Percentiles rank a stretch among this genome's conserved stretches.
Evolutionary conservation across 306 rosid species (phyloP).

Genomic region (Castanospermum australe): DNA sequence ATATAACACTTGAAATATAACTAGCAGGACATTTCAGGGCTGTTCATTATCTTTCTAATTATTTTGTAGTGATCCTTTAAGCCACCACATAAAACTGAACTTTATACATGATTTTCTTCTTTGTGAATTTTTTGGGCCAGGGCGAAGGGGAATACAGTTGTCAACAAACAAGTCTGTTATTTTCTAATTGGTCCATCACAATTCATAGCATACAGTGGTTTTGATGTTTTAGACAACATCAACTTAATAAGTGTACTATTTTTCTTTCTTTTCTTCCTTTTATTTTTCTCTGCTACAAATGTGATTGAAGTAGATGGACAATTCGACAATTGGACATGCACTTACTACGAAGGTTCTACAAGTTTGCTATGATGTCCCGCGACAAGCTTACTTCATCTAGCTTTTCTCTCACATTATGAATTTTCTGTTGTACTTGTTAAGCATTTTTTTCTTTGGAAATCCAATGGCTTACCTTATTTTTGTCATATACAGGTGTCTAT

Average conservation of each 20-base stretch:
- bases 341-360: neutral
- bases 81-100: neutral
- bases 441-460: neutral
- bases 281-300: neutral
- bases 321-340: neutral
- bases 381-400: conserved; percentile 7
- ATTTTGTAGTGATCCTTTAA: neutral
- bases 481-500: conserved; percentile 74
- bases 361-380: neutral
- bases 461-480: conserved; percentile 18
- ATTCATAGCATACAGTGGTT: neutral
- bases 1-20: conserved; percentile 14
- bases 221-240: neutral
- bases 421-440: neutral
- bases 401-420: conserved; percentile 8
- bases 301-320: neutral
- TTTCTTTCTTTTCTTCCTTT: neutral
- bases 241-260: neutral
- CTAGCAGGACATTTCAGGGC: conserved; percentile 1
- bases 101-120: neutral
- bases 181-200: neutral
- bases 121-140: conserved; percentile 9
- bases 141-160: neutral
- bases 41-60: conserved; percentile 9
- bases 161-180: neutral